A percentile compares a stretch with the other conserved stretches of the same genome.
phyloP scores from a whole-genome alignment of 2,329 filamentous ascomycete genomes.

The Monosporascus sp. region DNA sequence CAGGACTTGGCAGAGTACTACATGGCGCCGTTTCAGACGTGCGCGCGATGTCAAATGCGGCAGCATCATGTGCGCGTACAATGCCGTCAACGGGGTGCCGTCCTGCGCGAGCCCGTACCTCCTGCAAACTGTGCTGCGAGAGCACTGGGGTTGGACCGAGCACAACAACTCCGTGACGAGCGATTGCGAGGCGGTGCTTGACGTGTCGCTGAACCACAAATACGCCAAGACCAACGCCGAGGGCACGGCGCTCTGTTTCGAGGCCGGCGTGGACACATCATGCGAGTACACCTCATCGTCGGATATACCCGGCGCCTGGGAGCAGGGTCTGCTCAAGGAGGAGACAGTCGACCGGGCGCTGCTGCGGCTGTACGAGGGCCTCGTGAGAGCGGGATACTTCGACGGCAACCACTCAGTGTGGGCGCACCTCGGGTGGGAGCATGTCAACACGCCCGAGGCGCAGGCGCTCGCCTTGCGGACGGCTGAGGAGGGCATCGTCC shows the following conservation, averaged over 20 bases:
- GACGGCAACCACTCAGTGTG: slow-evolving; percentile 42
- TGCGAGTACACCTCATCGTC: slow-evolving; percentile 26
- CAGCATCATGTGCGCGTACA: slow-evolving; percentile 59
- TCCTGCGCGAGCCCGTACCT: slow-evolving; percentile 57
- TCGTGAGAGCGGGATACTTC: slow-evolving; percentile 54
- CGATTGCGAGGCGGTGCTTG: slow-evolving; percentile 59
- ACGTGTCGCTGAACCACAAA: slow-evolving; percentile 45
- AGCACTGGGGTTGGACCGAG: slow-evolving; percentile 42
- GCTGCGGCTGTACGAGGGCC: slow-evolving; percentile 45
- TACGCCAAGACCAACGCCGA: slow-evolving; percentile 28
- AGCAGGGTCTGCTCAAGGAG: slow-evolving; percentile 34
- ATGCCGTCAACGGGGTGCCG: slow-evolving; percentile 60
- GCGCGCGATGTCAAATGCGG: slow-evolving; percentile 51
- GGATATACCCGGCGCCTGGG: slow-evolving; percentile 24
- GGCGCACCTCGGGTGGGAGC: slow-evolving; percentile 45
- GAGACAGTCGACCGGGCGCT: slow-evolving; percentile 43
- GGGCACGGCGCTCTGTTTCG: slow-evolving; percentile 28
- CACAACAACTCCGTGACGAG: slow-evolving; percentile 58
- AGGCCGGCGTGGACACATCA: slow-evolving; percentile 32
- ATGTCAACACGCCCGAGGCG: slow-evolving; percentile 50
- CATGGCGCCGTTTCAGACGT: slow-evolving; percentile 58
- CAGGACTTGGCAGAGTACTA: slow-evolving; percentile 67
- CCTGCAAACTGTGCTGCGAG: no score
- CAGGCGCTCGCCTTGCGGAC: slow-evolving; percentile 52
- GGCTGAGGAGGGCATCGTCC: slow-evolving; percentile 39